Evolutionary conservation across 2,329 filamentous ascomycete species (phyloP), one percentile per base, ranked within the genome.

Genomic region (Colletotrichum chlorophyti): DNA sequence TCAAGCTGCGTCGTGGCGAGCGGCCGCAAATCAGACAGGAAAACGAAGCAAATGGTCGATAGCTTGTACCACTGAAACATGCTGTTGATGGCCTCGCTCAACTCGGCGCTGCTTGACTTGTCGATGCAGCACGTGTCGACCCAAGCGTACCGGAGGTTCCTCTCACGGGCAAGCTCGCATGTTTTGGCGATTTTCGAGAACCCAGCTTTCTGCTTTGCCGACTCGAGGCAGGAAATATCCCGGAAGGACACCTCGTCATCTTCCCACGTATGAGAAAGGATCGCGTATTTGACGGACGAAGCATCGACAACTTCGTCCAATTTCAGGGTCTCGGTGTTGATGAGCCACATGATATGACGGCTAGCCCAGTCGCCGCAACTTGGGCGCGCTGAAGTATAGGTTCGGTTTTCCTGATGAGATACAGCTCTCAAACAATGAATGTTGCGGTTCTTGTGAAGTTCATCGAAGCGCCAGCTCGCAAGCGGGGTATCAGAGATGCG

Each of bases 241-340:
- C 59, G 54, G 34, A 65, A 65, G 1, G 50, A 47, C 14, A 69
- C 64, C 21, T 69, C 66, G 11, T 62, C 58, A 1, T 61, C 35
- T 4, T 57, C 66, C 66, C 65, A 69, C 1, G 64, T 68, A 41
- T 69, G 67, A 11, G 64, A 68, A 6, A 68, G 58, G 9, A 67
- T 66, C 1, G 64, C 65, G 31, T 69, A 68, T 5, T 29, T 19
- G 37, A 41, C 7, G 9, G 17, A 9, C 5, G 32, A 8, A 2
- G 51, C 26, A n/a, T 47, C 42, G 5, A 14, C 15, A 8, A 23
- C 9, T 43, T 42, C 29, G 11, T 24, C 2, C 23, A 42, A 34
- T 4, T 23, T 41, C 15, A 49, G 7, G 7, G 9, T 55, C 6
- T 35, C 1, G 14, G 37, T 43, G 10, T 49, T n/a, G 12, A 50